Evolutionary conservation across 768 basidiomycete species (phyloP), one percentile per base, ranked within the genome.

Genomic region (Podaxis carcinomalis): DNA sequence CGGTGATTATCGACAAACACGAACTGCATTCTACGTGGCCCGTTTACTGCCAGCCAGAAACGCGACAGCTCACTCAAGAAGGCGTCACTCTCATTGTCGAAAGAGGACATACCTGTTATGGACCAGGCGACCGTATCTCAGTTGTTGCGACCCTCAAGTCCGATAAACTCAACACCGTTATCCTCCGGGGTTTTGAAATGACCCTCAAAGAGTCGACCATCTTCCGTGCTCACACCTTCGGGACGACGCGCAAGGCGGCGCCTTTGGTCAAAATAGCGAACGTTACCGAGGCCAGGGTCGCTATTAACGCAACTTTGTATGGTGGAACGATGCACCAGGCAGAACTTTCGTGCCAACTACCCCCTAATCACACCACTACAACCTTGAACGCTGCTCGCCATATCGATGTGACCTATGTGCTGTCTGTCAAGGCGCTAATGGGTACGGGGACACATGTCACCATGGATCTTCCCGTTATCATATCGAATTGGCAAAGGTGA

Each of bases 21-120:
- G 95, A 96, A 65, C 77, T 95, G 5, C 94, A 96, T 68, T 90
- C 93, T 3, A 88, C 92, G 1, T 97, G 95, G 95, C 94, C 95
- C 2, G 82, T 95, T 32, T 96, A 93, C 69, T 83, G 83, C 52
- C 90, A 93, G 69, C 82, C 83, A 10, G 90, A 93, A 67, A 80
- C 80, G 36, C 88, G 91, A n/a, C 79, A 83, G 14, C 73, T 84
- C 16, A 67, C 77, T 2, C 83, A 87, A 63, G 88, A 92, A 2
- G 88, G 87, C 27, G 80, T 93, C 16, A 86, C 81, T 23, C 27
- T 27, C 4, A 84, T 82, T 47, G 88, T 94, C 19, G 86, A 90
- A 27, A 87, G 95, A 39, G 79, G 79, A 25, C 80, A 84, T 61
- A 88, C 88, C 5, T 95, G 94, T 67, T 93, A 88, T 66, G 93